Base-by-base conservation (phyloP, 148 eudicot genomes). In the Limonium bicolor region DNA sequence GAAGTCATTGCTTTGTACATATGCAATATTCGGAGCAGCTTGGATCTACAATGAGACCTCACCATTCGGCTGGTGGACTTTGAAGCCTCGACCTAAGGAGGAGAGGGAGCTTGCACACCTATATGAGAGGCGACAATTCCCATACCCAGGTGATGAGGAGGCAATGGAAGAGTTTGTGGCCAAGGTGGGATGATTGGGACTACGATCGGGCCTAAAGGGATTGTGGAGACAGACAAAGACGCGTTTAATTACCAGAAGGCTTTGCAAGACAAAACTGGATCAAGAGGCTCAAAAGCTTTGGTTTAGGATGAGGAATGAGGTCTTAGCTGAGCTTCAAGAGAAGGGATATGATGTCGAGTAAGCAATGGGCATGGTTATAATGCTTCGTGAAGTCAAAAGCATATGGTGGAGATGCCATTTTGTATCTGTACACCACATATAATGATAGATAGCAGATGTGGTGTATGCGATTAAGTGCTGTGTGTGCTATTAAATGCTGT, bases 161-260 rank as follows among this genome's bases (percentile, higher is more conserved):
- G 94, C 96, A 5, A 87, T 87, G 96, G 73, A 74, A 41, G 94
- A 87, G 65, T 82, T 87, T 40, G 20, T 87, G 9, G 60, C 73
- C 0, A 79, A 82, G 40, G 96, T 13, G 96, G 96, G 41, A 87
- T 87, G 96, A 87, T 87, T 47, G 96, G 96, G 3, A 87, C 94
- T 6, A 70, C 76, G 0, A 83, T 87, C 23, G 94, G 86, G 4
- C 90, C 96, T 0, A 83, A 77, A 69, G 96, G 96, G 26, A 28
- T 66, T 35, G 40, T 79, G 3, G 94, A 87, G 47, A 46, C 57
- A 6, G 94, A 87, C 42, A 74, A 70, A 46, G 86, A 80, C 52
- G 37, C 74, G 5, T 35, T 34, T 7, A 83, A 87, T 52, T 83
- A 61, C 70, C 90, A 79, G 78, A 77, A 79, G 54, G 74, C 56